Evolutionary conservation across 306 rosid species (phyloP), one percentile per base, ranked within the genome.

Genomic region (Vigna radiata): DNA sequence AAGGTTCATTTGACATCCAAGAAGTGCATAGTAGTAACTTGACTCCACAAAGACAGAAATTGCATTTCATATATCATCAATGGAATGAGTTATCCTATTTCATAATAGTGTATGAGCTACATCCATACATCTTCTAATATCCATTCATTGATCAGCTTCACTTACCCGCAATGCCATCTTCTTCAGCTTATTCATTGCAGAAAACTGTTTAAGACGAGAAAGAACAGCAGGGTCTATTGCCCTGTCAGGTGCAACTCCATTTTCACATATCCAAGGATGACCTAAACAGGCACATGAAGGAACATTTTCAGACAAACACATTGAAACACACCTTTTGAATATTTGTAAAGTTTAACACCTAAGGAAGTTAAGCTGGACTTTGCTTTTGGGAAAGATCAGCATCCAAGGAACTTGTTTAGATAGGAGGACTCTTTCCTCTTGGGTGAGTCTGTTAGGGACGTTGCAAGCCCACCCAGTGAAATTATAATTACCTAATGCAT

Each of bases 241-340:
- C 79, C 94, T 89, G 83, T 96, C 99, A 66, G 99, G 99, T 82
- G 99, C 99, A 87, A 93, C 99, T 78, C 99, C 99, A 83, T 96
- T 91, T 90, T 96, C 94, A 44, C 99, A 87, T 86, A 96, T 90
- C 99, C 99, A 96, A 72, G 99, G 99, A 86, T 96, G 99, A 77
- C 99, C 99, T 96, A 73, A 58, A 81, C 63, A 84, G 73, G 79
- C 56, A 75, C 58, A 84, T 15, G 23, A 33, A 72, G 55, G 37
- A 29, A 77, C 59, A 72, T 55, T 70, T 16, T 75, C 48, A 85
- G 61, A 46, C 62, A 82, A 84, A 69, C 68, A 60, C 41, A 66
- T 27, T 21, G 61, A 76, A 54, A 80, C 25, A 68, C 49, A 43
- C 68, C 59, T 68, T 79, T 21, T 60, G 37, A 52, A 46, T 31